Evolutionary conservation across 441 rosid genomes (phyloP).

Genomic region (Populus hybrid): DNA sequence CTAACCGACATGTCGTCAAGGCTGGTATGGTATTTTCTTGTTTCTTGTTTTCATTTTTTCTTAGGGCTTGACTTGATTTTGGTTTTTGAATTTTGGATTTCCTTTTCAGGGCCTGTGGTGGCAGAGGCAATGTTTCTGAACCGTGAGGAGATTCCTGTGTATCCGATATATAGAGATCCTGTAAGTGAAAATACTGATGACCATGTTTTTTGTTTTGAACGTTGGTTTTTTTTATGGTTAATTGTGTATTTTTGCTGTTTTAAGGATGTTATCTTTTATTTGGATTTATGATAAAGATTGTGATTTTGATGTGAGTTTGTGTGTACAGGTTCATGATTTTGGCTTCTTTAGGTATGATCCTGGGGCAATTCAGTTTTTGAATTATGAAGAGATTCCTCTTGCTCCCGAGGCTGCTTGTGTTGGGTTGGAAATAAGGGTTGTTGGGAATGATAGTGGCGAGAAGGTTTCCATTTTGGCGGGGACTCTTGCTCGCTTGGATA

Average conservation of each 20-base stretch:
- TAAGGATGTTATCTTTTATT: background rate
- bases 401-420: constrained; percentile 73
- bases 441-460: constrained; percentile 99
- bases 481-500: constrained; percentile 95
- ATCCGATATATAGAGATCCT: constrained; percentile 93
- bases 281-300: background rate
- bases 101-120: constrained; percentile 79
- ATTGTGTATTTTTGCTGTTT: too few relatives aligned
- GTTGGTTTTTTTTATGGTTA: background rate
- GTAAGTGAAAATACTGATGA: constrained; percentile 37
- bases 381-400: constrained; percentile 26
- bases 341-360: constrained; percentile 98
- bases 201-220: background rate
- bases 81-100: background rate
- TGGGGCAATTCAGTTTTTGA: constrained; percentile 68
- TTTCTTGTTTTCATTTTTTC: background rate
- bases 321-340: constrained; percentile 93
- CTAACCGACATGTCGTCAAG: constrained; percentile 96
- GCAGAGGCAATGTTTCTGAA: constrained; percentile 95
- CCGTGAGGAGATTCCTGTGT: constrained; percentile 81
- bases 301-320: background rate
- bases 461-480: constrained; percentile 99
- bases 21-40: constrained; percentile 43
- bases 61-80: background rate
- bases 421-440: constrained; percentile 98